phyloP scores from a whole-genome alignment of 441 rosid species.

The Erysimum pusillum region DNA sequence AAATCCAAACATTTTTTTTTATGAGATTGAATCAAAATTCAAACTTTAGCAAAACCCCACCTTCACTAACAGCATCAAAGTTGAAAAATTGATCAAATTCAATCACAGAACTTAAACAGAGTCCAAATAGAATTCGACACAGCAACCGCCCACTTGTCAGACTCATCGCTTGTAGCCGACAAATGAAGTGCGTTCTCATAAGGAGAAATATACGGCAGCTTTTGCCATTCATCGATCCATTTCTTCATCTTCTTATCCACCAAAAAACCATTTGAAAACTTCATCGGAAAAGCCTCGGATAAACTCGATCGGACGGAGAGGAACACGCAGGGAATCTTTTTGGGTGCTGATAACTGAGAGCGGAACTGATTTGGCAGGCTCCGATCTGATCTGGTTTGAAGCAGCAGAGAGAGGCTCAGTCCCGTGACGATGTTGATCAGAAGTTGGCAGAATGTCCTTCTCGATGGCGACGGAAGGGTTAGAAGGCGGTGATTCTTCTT shows the following conservation, averaged over 20 bases:
- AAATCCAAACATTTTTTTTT: background rate
- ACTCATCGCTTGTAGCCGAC: constrained; percentile 70
- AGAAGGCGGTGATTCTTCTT: no score
- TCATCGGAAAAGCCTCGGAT: constrained; percentile 69
- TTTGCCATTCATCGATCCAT: constrained; percentile 85
- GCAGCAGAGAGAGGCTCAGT: no score
- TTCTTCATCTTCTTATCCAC: constrained; percentile 80
- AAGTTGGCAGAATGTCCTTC: no score
- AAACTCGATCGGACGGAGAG: constrained; percentile 85
- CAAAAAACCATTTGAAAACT: constrained; percentile 67
- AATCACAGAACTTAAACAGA: constrained; percentile 6
- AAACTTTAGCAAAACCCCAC: constrained; percentile 13
- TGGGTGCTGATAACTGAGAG: constrained; percentile 63
- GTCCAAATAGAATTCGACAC: constrained; percentile 54
- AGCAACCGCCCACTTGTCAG: constrained; percentile 81
- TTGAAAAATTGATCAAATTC: background rate
- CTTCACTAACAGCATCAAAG: background rate
- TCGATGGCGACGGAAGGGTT: no score
- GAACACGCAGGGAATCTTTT: constrained; percentile 65
- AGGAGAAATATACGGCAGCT: constrained; percentile 82
- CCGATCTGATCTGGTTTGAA: constrained; percentile 77
- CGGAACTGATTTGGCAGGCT: constrained; percentile 86
- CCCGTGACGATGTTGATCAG: no score
- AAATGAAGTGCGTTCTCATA: constrained; percentile 71
- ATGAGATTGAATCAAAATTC: constrained; percentile 18